Evolutionary conservation across 2,329 filamentous ascomycete species (phyloP).

Genomic region (Neoarthrinium moseri): DNA sequence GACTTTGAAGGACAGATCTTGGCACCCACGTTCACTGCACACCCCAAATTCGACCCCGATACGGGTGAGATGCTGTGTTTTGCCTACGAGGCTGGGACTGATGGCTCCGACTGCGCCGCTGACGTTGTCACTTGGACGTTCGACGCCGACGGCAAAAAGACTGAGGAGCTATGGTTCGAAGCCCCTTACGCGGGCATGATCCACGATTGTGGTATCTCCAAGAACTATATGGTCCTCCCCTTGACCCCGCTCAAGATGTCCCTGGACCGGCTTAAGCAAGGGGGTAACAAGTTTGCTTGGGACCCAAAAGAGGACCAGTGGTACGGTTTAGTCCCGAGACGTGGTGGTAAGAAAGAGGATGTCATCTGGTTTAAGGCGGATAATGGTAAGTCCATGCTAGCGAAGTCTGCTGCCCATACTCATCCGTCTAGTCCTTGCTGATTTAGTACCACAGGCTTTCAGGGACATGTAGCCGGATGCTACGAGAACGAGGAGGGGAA

Average conservation of each 20-base stretch:
- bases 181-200: slow-evolving; percentile 53
- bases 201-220: slow-evolving; percentile 46
- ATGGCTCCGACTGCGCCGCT: slow-evolving; percentile 39
- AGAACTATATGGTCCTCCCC: slow-evolving; percentile 47
- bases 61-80: slow-evolving; percentile 50
- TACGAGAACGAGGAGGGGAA: slow-evolving; percentile 46
- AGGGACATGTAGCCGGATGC: slow-evolving; percentile 46
- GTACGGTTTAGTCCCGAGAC: slow-evolving; percentile 52
- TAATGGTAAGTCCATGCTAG: slow-evolving; percentile 39
- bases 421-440: no score
- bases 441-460: slow-evolving; percentile 38
- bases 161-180: slow-evolving; percentile 46
- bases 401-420: no score
- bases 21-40: slow-evolving; percentile 47
- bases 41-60: slow-evolving; percentile 51
- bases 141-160: slow-evolving; percentile 39
- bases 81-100: slow-evolving; percentile 46
- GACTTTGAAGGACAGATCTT: slow-evolving; percentile 51
- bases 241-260: slow-evolving; percentile 47
- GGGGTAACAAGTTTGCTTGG: slow-evolving; percentile 51
- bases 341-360: slow-evolving; percentile 48
- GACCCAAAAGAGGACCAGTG: slow-evolving; percentile 53
- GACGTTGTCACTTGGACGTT: slow-evolving; percentile 48
- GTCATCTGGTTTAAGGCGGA: slow-evolving; percentile 50
- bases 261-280: slow-evolving; percentile 39